Percentiles rank a stretch among this genome's conserved stretches.
Conservation (phyloP, 1,284 basidiomycete genomes). For the Ceratobasidium sp. region DNA sequence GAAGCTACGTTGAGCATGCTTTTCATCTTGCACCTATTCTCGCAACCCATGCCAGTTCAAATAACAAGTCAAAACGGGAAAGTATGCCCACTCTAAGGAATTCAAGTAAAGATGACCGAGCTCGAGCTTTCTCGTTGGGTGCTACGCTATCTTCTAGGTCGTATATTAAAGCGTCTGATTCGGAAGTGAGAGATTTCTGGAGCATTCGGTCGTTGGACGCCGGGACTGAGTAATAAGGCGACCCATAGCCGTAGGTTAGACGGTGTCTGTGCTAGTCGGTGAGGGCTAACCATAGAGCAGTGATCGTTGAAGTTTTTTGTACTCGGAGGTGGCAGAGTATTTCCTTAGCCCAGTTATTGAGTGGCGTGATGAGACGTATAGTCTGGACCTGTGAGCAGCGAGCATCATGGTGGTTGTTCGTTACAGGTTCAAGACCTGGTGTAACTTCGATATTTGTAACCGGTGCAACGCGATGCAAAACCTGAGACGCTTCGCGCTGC, state of each 20-base stretch:
- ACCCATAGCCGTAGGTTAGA: background rate
- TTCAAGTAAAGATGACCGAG: constrained; percentile 68
- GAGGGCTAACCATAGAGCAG: constrained; percentile 30
- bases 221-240: constrained; percentile 65
- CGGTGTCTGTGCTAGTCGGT: background rate
- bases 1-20: constrained; percentile 68
- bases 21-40: constrained; percentile 45
- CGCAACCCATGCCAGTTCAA: background rate
- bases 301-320: constrained; percentile 25
- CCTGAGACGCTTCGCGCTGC: too few species aligned
- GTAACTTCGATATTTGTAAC: background rate
- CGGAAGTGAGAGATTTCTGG: constrained; percentile 74
- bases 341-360: background rate
- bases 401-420: constrained; percentile 1
- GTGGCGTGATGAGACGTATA: background rate
- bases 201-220: constrained; percentile 84
- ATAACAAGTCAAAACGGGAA: background rate
- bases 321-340: background rate
- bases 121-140: constrained; percentile 73
- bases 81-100: constrained; percentile 67
- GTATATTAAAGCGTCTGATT: constrained; percentile 82
- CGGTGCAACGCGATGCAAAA: background rate
- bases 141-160: constrained; percentile 88
- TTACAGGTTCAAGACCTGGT: background rate
- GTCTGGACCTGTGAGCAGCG: background rate